Evolutionary conservation across 306 rosid species (phyloP).

Genomic region (Malus sylvestris): DNA sequence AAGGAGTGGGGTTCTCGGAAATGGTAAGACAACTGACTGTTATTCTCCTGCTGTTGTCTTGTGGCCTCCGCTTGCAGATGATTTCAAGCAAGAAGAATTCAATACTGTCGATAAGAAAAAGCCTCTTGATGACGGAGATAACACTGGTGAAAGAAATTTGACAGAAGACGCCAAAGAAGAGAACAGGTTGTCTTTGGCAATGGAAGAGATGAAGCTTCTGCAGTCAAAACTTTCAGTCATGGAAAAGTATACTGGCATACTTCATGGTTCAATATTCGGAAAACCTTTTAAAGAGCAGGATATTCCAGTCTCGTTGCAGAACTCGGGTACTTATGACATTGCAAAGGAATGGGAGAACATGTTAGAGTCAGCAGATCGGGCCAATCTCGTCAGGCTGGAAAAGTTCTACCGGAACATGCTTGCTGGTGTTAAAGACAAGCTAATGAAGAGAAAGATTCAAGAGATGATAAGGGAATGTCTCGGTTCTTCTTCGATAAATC

Average conservation of each 20-base stretch:
- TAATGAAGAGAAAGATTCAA: slow-evolving; percentile 63
- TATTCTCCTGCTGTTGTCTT: slow-evolving; percentile 43
- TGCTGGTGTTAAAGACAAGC: slow-evolving; percentile 66
- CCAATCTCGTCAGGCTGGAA: slow-evolving; percentile 56
- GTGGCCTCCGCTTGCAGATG: slow-evolving; percentile 62
- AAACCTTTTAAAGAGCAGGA: slow-evolving; percentile 66
- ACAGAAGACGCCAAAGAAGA: slow-evolving; percentile 34
- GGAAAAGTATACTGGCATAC: slow-evolving; percentile 65
- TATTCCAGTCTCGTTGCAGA: slow-evolving; percentile 52
- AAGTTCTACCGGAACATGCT: slow-evolving; percentile 58
- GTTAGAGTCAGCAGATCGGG: slow-evolving; percentile 63
- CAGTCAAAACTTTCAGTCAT: slow-evolving; percentile 49
- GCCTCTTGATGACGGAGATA: slow-evolving; percentile 20
- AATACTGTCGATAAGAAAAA: slow-evolving; percentile 16
- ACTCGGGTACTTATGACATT: slow-evolving; percentile 45
- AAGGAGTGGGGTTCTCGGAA: slow-evolving; percentile 81
- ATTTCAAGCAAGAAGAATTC: slow-evolving; percentile 41
- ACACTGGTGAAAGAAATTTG: slow-evolving; percentile 21
- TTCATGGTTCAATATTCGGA: slow-evolving; percentile 77
- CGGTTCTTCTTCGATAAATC: slow-evolving; percentile 25
- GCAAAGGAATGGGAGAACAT: slow-evolving; percentile 82
- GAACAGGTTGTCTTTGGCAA: slow-evolving; percentile 35
- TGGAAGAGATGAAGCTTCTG: slow-evolving; percentile 60
- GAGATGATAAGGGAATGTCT: slow-evolving; percentile 68
- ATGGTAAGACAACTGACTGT: slow-evolving; percentile 52